These are phyloP conservation scores for Mesembryanthemum crystallinum DNA, from an alignment of 148 eudicot genomes.

Conservation along the genomic window DNA sequence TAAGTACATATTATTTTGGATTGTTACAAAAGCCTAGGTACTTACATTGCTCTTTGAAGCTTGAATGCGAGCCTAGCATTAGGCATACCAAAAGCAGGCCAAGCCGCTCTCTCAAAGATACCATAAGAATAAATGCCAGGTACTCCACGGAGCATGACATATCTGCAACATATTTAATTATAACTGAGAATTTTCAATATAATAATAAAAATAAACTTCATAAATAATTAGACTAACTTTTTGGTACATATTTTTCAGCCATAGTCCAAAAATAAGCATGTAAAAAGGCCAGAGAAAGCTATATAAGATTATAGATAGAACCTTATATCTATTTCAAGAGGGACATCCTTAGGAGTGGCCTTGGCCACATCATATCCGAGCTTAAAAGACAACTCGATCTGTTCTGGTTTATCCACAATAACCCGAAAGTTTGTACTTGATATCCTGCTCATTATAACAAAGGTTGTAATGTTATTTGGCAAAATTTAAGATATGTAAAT, in stretches of 20 bases:
- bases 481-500: too few relatives aligned
- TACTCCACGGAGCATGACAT: constrained; percentile 61
- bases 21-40: neutral
- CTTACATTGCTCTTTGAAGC: constrained; percentile 45
- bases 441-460: constrained; percentile 35
- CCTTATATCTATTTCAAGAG: constrained; percentile 82
- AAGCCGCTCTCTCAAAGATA: constrained; percentile 57
- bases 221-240: too few relatives aligned
- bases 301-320: too few relatives aligned
- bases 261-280: too few relatives aligned
- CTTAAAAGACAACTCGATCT: constrained; percentile 72
- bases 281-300: neutral
- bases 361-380: constrained; percentile 38
- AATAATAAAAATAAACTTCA: too few relatives aligned
- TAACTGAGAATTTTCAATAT: too few relatives aligned
- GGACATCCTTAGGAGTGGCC: constrained; percentile 28
- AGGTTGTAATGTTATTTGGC: too few relatives aligned
- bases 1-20: too few relatives aligned
- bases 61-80: constrained; percentile 71
- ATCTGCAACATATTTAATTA: constrained; percentile 35
- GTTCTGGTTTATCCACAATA: constrained; percentile 44
- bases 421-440: constrained; percentile 42
- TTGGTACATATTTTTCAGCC: too few relatives aligned
- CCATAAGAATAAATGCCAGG: constrained; percentile 71
- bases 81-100: constrained; percentile 52